Conservation (phyloP, 176 grass and related monocot genomes). For the Avena insularis region DNA sequence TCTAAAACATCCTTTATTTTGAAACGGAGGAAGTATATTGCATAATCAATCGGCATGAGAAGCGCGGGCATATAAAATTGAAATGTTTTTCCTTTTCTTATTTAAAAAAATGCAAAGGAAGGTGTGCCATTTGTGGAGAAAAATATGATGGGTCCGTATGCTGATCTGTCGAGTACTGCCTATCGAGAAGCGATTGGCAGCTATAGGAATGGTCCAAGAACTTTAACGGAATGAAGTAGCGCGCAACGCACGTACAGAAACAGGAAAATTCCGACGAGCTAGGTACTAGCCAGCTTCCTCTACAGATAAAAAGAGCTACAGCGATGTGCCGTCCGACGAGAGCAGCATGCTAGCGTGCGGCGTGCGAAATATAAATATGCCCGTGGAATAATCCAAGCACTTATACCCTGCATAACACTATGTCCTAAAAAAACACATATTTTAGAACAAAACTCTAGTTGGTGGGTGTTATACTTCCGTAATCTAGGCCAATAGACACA, state of each 20-base stretch:
- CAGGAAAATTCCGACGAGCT: slow-evolving; percentile 5
- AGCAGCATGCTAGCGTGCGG: no score
- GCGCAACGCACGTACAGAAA: slow-evolving; percentile 1
- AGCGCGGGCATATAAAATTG: not conserved
- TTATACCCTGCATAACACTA: no score
- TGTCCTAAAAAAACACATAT: no score
- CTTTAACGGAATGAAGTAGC: not conserved
- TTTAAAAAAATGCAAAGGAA: not conserved
- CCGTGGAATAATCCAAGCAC: no score
- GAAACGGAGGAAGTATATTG: not conserved
- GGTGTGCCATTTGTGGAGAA: not conserved
- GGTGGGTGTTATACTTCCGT: no score
- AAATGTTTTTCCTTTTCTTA: not conserved
- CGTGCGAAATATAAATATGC: no score
- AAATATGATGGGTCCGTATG: not conserved
- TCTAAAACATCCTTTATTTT: no score
- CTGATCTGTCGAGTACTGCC: slow-evolving; percentile 1
- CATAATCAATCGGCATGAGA: no score
- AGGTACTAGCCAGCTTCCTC: not conserved
- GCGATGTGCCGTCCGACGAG: not conserved
- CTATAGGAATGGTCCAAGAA: not conserved
- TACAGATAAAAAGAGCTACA: not conserved
- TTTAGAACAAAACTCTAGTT: no score
- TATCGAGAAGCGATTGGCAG: not conserved
- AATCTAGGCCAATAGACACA: no score